Evolutionary conservation across 768 basidiomycete species (phyloP).

Genomic region (Boletus rufocinnamomeus): DNA sequence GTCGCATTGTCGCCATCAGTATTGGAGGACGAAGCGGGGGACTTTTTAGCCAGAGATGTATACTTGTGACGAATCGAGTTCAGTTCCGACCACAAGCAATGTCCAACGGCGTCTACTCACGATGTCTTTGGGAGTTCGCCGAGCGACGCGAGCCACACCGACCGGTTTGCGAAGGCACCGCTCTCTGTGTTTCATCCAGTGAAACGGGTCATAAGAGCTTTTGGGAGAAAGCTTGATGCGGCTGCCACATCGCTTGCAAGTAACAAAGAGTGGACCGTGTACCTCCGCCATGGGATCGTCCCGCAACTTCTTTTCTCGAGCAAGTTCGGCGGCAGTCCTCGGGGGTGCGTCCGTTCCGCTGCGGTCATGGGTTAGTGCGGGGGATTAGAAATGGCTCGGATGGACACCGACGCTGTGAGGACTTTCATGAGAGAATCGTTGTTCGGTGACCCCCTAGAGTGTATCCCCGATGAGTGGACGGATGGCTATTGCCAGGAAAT

Average conservation of each 20-base stretch:
- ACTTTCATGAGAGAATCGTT: conserved; percentile 21
- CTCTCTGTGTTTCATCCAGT: conserved; percentile 65
- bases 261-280: conserved; percentile 50
- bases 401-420: conserved; percentile 24
- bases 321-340: conserved; percentile 45
- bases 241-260: conserved; percentile 55
- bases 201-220: conserved; percentile 64
- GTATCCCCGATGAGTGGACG: conserved; percentile 24
- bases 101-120: conserved; percentile 16
- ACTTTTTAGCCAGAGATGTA: conserved; percentile 24
- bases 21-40: conserved; percentile 31
- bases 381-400: not conserved
- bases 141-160: conserved; percentile 17
- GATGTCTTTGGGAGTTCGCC: conserved; percentile 26
- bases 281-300: conserved; percentile 56
- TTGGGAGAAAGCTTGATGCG: conserved; percentile 68
- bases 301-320: conserved; percentile 52
- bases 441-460: conserved; percentile 31
- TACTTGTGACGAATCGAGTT: conserved; percentile 15
- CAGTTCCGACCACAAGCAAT: not conserved
- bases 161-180: conserved; percentile 55
- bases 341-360: conserved; percentile 32
- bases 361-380: conserved; percentile 13
- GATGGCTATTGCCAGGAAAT: conserved; percentile 14
- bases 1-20: conserved; percentile 35